These are phyloP conservation scores for Suzukiozyma palmioleophila DNA, from an alignment of 1,139 yeast genomes.

Conservation along the genomic window DNA sequence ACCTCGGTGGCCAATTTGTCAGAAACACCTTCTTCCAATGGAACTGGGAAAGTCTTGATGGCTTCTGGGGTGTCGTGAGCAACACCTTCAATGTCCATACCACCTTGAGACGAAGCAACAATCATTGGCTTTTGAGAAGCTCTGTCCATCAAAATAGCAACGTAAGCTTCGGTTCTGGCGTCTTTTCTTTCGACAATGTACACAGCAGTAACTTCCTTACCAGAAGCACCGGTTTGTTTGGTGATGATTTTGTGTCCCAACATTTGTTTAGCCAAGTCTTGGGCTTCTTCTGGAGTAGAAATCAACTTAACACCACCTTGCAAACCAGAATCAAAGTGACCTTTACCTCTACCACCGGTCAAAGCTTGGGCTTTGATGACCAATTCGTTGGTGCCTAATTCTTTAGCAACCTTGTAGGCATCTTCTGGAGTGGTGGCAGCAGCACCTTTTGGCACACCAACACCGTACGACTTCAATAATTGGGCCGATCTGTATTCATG, in stretches of 20 bases:
- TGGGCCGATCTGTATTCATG: constrained; percentile 97
- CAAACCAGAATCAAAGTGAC: constrained; percentile 92
- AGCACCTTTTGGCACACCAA: constrained; percentile 86
- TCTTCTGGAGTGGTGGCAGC: constrained; percentile 90
- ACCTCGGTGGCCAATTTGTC: constrained; percentile 70
- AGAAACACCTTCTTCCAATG: constrained; percentile 76
- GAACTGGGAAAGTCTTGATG: constrained; percentile 83
- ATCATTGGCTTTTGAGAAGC: constrained; percentile 84
- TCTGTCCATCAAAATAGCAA: constrained; percentile 95
- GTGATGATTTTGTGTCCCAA: constrained; percentile 89
- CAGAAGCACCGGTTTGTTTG: constrained; percentile 97
- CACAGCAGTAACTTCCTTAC: constrained; percentile 95
- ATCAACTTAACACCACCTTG: constrained; percentile 96
- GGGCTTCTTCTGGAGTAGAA: constrained; percentile 81
- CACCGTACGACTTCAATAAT: constrained; percentile 73
- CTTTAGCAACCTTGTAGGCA: constrained; percentile 74
- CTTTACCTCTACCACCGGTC: constrained; percentile 99
- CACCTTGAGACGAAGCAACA: constrained; percentile 97
- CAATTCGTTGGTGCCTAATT: constrained; percentile 66
- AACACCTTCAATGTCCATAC: constrained; percentile 99
- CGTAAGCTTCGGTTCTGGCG: constrained; percentile 90
- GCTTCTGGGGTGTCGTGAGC: constrained; percentile 91
- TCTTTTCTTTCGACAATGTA: constrained; percentile 93
- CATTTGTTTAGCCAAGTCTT: constrained; percentile 84
- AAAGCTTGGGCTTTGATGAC: constrained; percentile 98